phyloP scores from a whole-genome alignment of 371 early-diverging fungal genomes.

The Mortierella sp. region DNA sequence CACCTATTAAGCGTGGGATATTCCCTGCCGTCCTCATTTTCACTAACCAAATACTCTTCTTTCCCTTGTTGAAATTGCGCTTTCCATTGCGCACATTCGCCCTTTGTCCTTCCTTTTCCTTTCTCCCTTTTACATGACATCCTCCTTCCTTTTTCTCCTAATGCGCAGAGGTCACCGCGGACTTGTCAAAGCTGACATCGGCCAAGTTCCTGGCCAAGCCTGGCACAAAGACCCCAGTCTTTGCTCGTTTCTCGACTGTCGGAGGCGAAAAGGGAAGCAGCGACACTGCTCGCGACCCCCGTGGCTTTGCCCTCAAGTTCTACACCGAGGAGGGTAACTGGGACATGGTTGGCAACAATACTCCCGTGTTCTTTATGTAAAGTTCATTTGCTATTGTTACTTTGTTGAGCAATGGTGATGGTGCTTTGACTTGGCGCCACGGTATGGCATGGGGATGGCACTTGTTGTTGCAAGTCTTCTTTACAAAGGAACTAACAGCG shows the following conservation, averaged over 20 bases:
- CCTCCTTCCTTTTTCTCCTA: not conserved
- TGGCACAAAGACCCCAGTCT: constrained; percentile 76
- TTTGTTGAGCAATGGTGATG: not conserved
- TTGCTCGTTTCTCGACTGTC: constrained; percentile 78
- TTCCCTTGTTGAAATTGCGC: not conserved
- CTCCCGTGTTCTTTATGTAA: constrained; percentile 74
- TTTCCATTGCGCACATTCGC: not conserved
- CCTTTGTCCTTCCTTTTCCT: not conserved
- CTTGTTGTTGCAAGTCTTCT: too few relatives aligned
- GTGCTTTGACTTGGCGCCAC: not conserved
- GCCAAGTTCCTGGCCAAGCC: constrained; percentile 70
- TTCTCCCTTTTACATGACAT: not conserved
- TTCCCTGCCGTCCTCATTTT: not conserved
- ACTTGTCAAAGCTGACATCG: constrained; percentile 68
- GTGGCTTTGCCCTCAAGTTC: constrained; percentile 80
- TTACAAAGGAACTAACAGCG: constrained; percentile 19
- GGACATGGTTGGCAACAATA: constrained; percentile 81
- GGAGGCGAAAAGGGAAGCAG: constrained; percentile 73
- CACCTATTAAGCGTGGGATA: not conserved
- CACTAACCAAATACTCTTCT: not conserved
- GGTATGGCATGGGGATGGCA: not conserved
- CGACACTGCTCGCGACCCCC: constrained; percentile 73
- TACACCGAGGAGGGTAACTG: constrained; percentile 82
- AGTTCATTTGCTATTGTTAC: constrained; percentile 6
- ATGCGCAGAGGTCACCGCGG: constrained; percentile 58